Evolutionary conservation across 371 early-diverging fungal genomes (phyloP), one percentile per base, ranked within the genome.

Genomic region (Syncephalis fuscata): DNA sequence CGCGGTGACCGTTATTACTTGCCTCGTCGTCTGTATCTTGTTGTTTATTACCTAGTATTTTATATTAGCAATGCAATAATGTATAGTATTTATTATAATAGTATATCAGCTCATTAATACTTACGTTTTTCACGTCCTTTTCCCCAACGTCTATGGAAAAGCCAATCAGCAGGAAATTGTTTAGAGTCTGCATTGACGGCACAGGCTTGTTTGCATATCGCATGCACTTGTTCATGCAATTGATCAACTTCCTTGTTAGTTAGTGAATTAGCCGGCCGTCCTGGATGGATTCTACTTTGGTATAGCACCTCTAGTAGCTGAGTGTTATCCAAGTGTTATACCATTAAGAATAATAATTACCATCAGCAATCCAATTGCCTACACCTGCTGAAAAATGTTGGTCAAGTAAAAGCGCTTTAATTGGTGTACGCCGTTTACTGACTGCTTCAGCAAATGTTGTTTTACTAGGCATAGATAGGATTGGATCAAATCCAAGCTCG

Each of bases 291-390:
- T 25, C 53, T 51, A 10, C 76, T 64, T 39, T 74, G 74, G 47
- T 63, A 78, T 2, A 80, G 56, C 0, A 76, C 57, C 62, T 77
- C 63, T 43, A 22, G 22, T 26, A 8, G 10, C 14, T 20, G 14
- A 25, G 19, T 17, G 54, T 25, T 7, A 17, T n/a, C 40, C 7
- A 21, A 39, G 36, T 4, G 9, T 22, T 11, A 48, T 37, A 37
- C 10, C 9, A 37, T 37, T 9, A n/a, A n/a, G 38, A 10, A n/a
- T 1, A 23, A 16, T 7, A 44, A 19, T 27, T 46, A 64, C 62
- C 71, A 50, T 80, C 81, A 0, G 77, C 78, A 14, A 80, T 60
- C 77, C 77, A 80, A 51, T 80, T 80, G 0, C 81, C 81, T 2
- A 80, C 67, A 11, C 81, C 81, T 17, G 78, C 76, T 8, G 67